Conservation (phyloP, 192 early-diverging fungal genomes). For the Coemansia sp. region DNA sequence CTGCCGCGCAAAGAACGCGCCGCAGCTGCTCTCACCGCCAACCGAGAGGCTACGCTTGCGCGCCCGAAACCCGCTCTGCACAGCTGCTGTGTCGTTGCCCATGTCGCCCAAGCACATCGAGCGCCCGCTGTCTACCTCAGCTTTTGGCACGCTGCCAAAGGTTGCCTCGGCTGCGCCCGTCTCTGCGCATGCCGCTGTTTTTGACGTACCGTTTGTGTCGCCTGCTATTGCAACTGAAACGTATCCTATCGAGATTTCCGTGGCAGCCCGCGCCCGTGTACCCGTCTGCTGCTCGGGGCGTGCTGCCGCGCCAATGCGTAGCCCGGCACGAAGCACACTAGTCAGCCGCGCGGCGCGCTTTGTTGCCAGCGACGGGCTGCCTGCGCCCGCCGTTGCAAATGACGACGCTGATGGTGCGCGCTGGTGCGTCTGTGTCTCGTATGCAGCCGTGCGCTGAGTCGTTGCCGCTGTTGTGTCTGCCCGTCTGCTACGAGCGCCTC, state of each 20-base stretch:
- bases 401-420: conserved; percentile 35
- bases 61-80: conserved; percentile 24
- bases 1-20: conserved; percentile 45
- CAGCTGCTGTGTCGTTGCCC: neutral
- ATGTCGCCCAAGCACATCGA: neutral
- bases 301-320: conserved; percentile 7
- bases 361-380: conserved; percentile 2
- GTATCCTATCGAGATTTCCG: conserved; percentile 20
- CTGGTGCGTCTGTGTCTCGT: conserved; percentile 19
- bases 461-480: neutral
- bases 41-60: conserved; percentile 55
- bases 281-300: conserved; percentile 2
- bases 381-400: neutral
- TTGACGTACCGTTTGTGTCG: neutral
- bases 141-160: neutral
- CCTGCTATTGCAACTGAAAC: conserved; percentile 9
- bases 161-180: neutral
- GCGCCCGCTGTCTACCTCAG: neutral
- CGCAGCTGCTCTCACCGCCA: conserved; percentile 43
- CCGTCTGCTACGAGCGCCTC: neutral
- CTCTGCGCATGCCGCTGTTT: neutral
- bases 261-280: conserved; percentile 22
- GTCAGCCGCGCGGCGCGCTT: conserved; percentile 17
- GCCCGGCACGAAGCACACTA: conserved; percentile 19
- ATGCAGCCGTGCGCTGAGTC: neutral